phyloP scores from a whole-genome alignment of 495 filamentous ascomycete species.

The Lepraria neglecta region DNA sequence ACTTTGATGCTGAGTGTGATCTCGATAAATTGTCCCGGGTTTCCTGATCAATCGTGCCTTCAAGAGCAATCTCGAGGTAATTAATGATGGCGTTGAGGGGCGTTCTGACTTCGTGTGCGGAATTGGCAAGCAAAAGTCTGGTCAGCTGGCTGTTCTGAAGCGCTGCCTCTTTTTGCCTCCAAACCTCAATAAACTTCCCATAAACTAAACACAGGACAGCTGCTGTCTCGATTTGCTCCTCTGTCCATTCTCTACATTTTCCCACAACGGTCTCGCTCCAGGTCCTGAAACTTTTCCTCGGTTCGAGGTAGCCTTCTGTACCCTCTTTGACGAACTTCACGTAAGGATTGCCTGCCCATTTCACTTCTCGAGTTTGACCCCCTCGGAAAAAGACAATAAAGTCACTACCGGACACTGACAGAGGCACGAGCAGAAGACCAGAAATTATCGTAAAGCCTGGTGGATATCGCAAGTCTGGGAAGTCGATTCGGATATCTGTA shows the following conservation, averaged over 20 bases:
- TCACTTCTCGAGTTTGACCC: conserved; percentile 70
- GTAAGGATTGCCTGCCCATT: conserved; percentile 93
- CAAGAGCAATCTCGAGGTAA: conserved; percentile 88
- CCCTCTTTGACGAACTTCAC: conserved; percentile 66
- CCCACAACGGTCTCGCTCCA: conserved; percentile 74
- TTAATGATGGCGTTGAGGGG: conserved; percentile 96
- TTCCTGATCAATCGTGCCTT: conserved; percentile 73
- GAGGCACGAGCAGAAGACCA: conserved; percentile 75
- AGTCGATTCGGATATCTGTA: conserved; percentile 71
- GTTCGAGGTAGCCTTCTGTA: conserved; percentile 64
- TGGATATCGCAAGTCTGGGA: conserved; percentile 72
- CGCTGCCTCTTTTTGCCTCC: conserved; percentile 85
- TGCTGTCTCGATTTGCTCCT: conserved; percentile 68
- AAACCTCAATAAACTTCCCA: conserved; percentile 86
- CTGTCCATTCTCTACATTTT: conserved; percentile 60
- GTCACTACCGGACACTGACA: conserved; percentile 69
- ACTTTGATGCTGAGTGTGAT: conserved; percentile 94
- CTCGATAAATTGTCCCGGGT: conserved; percentile 80
- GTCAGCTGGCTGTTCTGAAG: conserved; percentile 79
- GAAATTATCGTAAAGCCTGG: conserved; percentile 77
- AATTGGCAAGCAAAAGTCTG: conserved; percentile 76
- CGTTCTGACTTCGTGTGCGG: conserved; percentile 90
- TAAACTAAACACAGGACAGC: conserved; percentile 87
- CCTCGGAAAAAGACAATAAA: conserved; percentile 91
- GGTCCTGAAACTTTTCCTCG: conserved; percentile 66